Conservation (phyloP, 73 alveolate genomes). For the Paramecium sexaurelia region DNA sequence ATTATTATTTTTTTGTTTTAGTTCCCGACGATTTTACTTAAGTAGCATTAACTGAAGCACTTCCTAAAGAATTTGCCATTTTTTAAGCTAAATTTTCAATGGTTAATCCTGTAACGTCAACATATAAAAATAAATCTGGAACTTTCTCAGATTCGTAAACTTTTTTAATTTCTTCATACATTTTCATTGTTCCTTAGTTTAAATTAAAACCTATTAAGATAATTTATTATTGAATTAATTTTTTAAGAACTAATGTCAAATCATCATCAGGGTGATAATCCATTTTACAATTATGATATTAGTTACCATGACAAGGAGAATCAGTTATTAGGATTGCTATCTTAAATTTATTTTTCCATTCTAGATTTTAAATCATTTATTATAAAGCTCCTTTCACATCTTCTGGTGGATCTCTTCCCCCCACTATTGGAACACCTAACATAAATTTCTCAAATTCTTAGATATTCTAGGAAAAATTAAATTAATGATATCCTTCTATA, state of each 20-base stretch:
- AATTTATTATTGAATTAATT: background rate
- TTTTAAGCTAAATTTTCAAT: background rate
- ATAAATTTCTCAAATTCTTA: background rate
- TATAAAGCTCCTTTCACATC: conserved; percentile 79
- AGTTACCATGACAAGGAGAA: conserved; percentile 77
- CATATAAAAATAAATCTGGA: background rate
- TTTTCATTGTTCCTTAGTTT: background rate
- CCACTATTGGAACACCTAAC: background rate
- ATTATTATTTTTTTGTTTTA: background rate
- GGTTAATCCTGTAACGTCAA: background rate
- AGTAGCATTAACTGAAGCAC: background rate
- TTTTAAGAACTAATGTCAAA: background rate
- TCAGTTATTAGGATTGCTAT: conserved; percentile 77
- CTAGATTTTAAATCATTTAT: conserved; percentile 63
- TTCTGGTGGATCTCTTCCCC: conserved; percentile 78
- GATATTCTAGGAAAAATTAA: background rate
- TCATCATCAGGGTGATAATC: conserved; percentile 73
- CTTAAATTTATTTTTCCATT: conserved; percentile 77
- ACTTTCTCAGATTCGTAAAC: background rate
- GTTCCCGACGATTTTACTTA: background rate
- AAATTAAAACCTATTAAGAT: background rate
- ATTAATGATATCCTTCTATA: background rate
- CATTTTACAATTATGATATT: conserved; percentile 64
- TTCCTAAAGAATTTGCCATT: background rate
- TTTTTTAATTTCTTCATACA: background rate